phyloP scores from a whole-genome alignment of 805 yeast genomes.

The Kodamaea kaohsiungensis region DNA sequence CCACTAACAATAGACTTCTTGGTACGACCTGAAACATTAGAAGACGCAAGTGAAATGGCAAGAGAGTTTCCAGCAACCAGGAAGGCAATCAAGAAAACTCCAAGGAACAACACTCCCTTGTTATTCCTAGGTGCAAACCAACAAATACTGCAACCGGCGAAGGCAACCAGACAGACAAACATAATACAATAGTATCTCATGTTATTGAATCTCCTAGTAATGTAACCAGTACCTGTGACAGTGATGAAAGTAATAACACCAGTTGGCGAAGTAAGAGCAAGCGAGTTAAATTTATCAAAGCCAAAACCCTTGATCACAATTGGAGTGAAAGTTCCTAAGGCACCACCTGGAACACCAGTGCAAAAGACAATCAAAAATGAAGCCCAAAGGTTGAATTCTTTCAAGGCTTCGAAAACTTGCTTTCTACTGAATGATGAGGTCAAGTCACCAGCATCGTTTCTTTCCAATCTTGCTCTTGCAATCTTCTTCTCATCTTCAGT shows the following conservation, averaged over 20 bases:
- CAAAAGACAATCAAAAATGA: slow-evolving; percentile 1
- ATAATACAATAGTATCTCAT: background rate
- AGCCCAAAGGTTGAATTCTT: slow-evolving; percentile 3
- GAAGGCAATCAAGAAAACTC: background rate
- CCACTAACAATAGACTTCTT: slow-evolving; percentile 2
- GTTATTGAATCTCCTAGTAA: background rate
- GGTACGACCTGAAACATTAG: slow-evolving; percentile 1
- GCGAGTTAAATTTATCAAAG: background rate
- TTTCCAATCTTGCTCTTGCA: slow-evolving; percentile 4
- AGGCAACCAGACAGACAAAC: background rate
- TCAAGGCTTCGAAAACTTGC: background rate
- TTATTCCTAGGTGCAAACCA: slow-evolving; percentile 2
- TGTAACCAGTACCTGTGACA: background rate
- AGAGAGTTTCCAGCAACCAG: background rate
- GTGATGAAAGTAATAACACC: background rate
- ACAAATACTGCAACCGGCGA: background rate
- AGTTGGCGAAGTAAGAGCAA: background rate
- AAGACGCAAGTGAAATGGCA: background rate
- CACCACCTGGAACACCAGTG: slow-evolving; percentile 2
- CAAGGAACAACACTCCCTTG: background rate
- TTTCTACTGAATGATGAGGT: background rate
- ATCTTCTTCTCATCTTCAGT: background rate
- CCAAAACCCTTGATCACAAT: background rate
- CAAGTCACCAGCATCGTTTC: slow-evolving; percentile 1
- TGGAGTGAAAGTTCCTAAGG: background rate